Percentiles rank a stretch among this genome's conserved stretches.
Conservation (phyloP, 2,329 filamentous ascomycete species). For the Aspergillus ibericus region DNA sequence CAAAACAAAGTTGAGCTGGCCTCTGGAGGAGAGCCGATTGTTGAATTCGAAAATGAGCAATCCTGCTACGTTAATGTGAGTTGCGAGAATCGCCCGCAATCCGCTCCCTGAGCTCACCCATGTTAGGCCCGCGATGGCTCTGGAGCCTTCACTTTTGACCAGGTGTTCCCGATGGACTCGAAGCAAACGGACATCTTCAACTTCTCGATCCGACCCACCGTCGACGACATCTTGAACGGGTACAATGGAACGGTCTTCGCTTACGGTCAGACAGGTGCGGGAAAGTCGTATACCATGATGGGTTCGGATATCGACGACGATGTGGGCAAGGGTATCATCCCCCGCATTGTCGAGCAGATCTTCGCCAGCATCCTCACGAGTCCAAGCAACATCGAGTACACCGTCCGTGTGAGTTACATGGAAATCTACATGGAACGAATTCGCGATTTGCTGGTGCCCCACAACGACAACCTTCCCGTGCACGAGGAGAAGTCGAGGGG, state of each 20-base stretch:
- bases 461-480: conserved; percentile 95
- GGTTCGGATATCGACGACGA: conserved; percentile 90
- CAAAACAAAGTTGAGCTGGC: conserved; percentile 93
- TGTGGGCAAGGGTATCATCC: conserved; percentile 87
- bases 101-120: conserved; percentile 13
- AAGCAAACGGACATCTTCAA: conserved; percentile 93
- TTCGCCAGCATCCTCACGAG: conserved; percentile 92
- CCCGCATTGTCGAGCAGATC: conserved; percentile 95
- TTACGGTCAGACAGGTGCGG: conserved; percentile 95
- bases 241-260: conserved; percentile 99
- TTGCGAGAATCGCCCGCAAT: background rate
- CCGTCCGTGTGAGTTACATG: conserved; percentile 98
- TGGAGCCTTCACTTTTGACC: conserved; percentile 92
- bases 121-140: conserved; percentile 75
- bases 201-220: conserved; percentile 92
- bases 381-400: conserved; percentile 93
- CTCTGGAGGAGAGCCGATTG: conserved; percentile 88
- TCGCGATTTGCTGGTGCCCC: conserved; percentile 84
- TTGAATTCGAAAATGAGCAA: conserved; percentile 82
- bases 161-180: conserved; percentile 92
- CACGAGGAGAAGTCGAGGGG: conserved; percentile 96
- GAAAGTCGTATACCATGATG: conserved; percentile 99
- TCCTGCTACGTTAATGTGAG: conserved; percentile 81
- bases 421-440: conserved; percentile 99
- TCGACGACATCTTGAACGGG: conserved; percentile 96